Base-by-base conservation (phyloP, 371 early-diverging fungal species). In the Smittium culicis region DNA sequence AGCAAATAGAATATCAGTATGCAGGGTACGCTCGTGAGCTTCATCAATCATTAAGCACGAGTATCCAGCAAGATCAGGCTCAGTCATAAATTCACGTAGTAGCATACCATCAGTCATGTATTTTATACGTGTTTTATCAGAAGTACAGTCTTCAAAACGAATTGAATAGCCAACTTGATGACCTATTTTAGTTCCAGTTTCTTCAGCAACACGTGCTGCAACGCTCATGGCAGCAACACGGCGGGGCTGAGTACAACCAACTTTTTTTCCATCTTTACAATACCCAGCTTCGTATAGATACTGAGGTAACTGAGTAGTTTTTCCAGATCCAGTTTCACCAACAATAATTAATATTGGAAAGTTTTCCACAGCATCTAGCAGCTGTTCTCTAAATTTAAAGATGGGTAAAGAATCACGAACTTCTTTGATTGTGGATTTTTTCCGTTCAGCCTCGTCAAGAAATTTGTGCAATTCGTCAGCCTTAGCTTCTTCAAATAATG, bases 91-190 rank as follows among this genome's bases (percentile, higher is more conserved):
- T 78, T 99, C 99, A 67, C 96, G 88, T 8, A 99, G 83, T 30
- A 99, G 83, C 88, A 99, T 94, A 71, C 99, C 99, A 75, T 99
- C 99, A 0, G 99, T 99, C 94, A 99, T 93, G 65, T 92, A 97
- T 77, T 97, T 98, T 56, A 99, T 83, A 25, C 86, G 73, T 0
- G 99, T 99, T 73, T 90, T 91, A n/a, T 93, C 95, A 1, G 88
- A 85, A 5, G 95, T 95, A 68, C 92, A 93, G 76, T 95, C 96
- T 74, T 99, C 99, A 74, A 99, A 99, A 61, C 98, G 86, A 70
- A 99, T 98, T 27, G 93, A 90, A 70, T 99, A 99, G 8, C 99
- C 99, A 32, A 98, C 98, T 74, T 93, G 87, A 66, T 86, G 79
- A 0, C 96, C 93, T n/a, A 96, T 74, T 74, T 88, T 90, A 28